Base-by-base conservation (phyloP, 2,329 filamentous ascomycete species). In the Trichoderma gracile region DNA sequence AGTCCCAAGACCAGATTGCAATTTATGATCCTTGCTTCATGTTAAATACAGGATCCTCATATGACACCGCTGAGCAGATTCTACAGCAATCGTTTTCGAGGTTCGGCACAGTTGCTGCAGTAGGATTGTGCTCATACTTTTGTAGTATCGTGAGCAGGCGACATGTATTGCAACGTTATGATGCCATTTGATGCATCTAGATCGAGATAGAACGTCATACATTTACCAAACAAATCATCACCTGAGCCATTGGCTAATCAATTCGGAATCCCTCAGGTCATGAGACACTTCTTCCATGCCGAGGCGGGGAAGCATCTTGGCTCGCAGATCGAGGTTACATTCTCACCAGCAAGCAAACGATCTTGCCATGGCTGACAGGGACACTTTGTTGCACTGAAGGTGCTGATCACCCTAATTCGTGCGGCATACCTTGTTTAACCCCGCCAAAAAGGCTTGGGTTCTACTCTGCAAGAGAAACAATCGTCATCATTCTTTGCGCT, bases 241-340 rank as follows among this genome's bases (percentile, higher is more conserved):
- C n/a, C 6, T 47, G 45, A 46, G 45, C 12, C 27, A n/a, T 33
- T 25, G 7, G 19, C 10, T 23, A 27, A 19, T 40, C 33, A 10
- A 49, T n/a, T 15, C 15, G 10, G 10, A 33, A 9, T 3, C 14
- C 17, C 17, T 38, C 27, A 40, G 27, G 55, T 49, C 55, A 47
- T 49, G 42, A 27, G 43, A 58, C 45, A 43, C 23, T 33, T 12
- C 21, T 5, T 47, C 19, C 52, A 54, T 54, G 19, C 33, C 6
- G n/a, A 54, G 33, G 52, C 38, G 52, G 52, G 50, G 52, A 40
- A 54, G n/a, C 52, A 54, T 54, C 50, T 54, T 40, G 50, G 49
- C 49, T 33, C 19, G 49, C 27, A 52, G 25, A 52, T 52, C 27
- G 33, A n/a, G 33, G 27, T 52, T 9, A 14, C 30, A 33, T 19